A percentile compares a stretch with the other conserved stretches of the same genome.
Conservation (phyloP, 2,329 filamentous ascomycete genomes). For the Nemania bipapillata region DNA sequence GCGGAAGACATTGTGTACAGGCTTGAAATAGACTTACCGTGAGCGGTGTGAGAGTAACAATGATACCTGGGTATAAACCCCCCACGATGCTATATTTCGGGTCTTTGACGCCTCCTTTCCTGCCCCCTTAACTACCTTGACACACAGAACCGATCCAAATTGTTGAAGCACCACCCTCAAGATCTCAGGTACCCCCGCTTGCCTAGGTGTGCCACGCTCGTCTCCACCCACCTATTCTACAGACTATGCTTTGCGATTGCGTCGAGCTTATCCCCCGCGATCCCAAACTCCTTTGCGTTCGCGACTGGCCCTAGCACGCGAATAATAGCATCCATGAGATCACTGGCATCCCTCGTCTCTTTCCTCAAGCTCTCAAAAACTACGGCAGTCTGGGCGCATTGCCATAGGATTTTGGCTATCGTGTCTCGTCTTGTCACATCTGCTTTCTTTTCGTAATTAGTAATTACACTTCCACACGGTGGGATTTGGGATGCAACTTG, state of each 20-base stretch:
- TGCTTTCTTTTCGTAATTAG: slow-evolving; percentile 58
- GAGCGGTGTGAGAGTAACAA: slow-evolving; percentile 14
- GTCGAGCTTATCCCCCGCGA: slow-evolving; percentile 61
- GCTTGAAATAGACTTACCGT: slow-evolving; percentile 3
- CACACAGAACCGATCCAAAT: slow-evolving; percentile 20
- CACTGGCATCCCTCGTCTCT: slow-evolving; percentile 58
- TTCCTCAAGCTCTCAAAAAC: slow-evolving; percentile 51
- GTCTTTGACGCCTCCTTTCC: slow-evolving; percentile 2
- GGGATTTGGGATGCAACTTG: slow-evolving; percentile 66
- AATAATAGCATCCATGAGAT: slow-evolving; percentile 63
- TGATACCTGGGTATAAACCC: slow-evolving; percentile 13
- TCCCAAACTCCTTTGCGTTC: slow-evolving; percentile 60
- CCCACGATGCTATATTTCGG: slow-evolving; percentile 23
- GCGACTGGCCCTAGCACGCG: slow-evolving; percentile 64
- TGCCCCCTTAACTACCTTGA: slow-evolving; percentile 4
- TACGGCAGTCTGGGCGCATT: slow-evolving; percentile 47
- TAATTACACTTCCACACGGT: slow-evolving; percentile 68
- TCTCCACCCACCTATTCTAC: slow-evolving; percentile 61
- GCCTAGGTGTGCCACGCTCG: slow-evolving; percentile 63
- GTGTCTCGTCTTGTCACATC: slow-evolving; percentile 55
- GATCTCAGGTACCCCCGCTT: slow-evolving; percentile 64
- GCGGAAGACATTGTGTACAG: not conserved
- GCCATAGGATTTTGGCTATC: slow-evolving; percentile 56
- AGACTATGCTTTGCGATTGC: slow-evolving; percentile 61
- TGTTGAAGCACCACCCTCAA: slow-evolving; percentile 50